These are phyloP conservation scores for Cutaneotrichosporon cavernicola DNA, from an alignment of 1,284 basidiomycete species.

Conservation along the genomic window DNA sequence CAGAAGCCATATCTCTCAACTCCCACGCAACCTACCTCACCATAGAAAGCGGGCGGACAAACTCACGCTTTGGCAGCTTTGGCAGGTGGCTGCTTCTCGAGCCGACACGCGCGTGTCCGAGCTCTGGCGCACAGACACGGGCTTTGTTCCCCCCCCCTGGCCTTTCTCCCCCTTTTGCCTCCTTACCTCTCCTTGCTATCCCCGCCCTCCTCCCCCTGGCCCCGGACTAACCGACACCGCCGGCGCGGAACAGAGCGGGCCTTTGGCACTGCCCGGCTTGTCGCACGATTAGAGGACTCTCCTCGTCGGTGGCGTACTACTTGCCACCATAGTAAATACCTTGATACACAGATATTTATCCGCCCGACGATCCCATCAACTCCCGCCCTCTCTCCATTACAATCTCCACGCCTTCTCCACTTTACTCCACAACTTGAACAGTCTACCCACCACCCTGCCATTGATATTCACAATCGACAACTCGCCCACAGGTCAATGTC, in stretches of 20 bases:
- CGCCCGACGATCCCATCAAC: not conserved
- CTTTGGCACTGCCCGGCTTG: not conserved
- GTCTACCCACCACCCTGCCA: too few relatives aligned
- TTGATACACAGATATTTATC: not conserved
- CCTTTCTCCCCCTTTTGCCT: not conserved
- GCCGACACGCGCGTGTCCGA: not conserved
- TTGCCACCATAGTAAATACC: not conserved
- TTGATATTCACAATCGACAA: too few relatives aligned
- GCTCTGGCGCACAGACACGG: not conserved
- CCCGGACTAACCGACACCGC: not conserved
- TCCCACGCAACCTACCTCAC: too few relatives aligned
- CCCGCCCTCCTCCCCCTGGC: not conserved
- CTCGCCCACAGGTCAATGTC: too few relatives aligned
- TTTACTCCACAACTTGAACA: not conserved
- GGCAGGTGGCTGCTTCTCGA: too few relatives aligned
- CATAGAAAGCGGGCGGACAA: not conserved
- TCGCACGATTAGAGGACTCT: not conserved
- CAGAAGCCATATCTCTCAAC: too few relatives aligned
- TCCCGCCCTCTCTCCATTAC: not conserved
- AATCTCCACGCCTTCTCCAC: not conserved
- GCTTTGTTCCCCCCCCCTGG: not conserved
- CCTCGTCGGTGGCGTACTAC: not conserved
- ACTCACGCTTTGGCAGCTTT: not conserved
- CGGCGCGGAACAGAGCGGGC: slow-evolving; percentile 1
- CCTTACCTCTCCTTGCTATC: too few relatives aligned